Evolutionary conservation across 768 basidiomycete genomes (phyloP), one percentile per base, ranked within the genome.

Genomic region (Chiua virens): DNA sequence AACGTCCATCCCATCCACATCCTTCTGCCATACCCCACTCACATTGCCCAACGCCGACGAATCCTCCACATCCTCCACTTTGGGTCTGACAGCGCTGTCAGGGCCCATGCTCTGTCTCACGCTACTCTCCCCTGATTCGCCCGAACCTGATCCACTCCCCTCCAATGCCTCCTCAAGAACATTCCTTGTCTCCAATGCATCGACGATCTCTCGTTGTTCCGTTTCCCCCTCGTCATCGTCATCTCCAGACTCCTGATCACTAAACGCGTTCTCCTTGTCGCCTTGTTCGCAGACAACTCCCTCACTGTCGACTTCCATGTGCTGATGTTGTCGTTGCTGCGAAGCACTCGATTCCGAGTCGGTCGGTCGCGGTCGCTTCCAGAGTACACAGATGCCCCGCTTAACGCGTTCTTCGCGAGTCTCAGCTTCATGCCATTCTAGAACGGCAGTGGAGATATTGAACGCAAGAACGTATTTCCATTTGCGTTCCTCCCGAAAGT

Each of bases 391-490:
- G 35, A 86, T 85, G 15, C 91, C 91, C 27, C 79, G 75, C 4
- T 69, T 72, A 3, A 84, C 69, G 36, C 91, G 80, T 52, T 85
- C 83, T 57, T 85, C 85, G 20, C 72, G 72, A n/a, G 76, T 76
- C 11, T 75, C 79, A 21, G 87, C 84, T 45, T 80, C 76, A 65
- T 96, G 92, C 92, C 93, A 99, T 59, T 92, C 87, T 8, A 90
- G 78, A 20, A 93, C 87, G 22, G 90, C 81, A 27, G 82, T 83
- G 1, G 92, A 88, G 25, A 99, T 68, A 52, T 86, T 86, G 64
- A 86, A 87, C 1, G 97, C 96, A 23, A 91, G 65, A 3, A 86
- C 85, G 38, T 88, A 72, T 68, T 98, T 98, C 94, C 94, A 98
- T 60, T 80, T 83, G 36, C 90, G 79, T 64, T 99, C 97, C 69